Percentiles rank a stretch among this genome's conserved stretches.
phyloP scores from a whole-genome alignment of 2,329 filamentous ascomycete species.

The Beauveria sp. region DNA sequence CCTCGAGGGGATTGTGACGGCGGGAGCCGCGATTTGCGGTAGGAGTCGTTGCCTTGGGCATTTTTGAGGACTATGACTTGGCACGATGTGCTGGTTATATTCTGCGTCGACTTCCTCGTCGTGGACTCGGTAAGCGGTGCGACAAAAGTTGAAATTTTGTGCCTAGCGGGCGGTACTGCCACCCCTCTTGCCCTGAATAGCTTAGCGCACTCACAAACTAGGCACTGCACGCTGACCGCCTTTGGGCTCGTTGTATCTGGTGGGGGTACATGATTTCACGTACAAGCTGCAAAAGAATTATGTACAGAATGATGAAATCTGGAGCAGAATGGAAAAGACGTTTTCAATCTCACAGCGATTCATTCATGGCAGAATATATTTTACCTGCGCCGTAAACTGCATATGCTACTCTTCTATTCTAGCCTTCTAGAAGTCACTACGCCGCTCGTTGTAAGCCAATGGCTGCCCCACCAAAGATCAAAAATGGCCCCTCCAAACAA shows the following conservation, averaged over 20 bases:
- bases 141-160: conserved; percentile 16
- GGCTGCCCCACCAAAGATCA: conserved; percentile 9
- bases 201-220: conserved; percentile 18
- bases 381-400: not conserved
- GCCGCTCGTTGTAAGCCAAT: not conserved
- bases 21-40: conserved; percentile 50
- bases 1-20: conserved; percentile 84
- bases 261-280: not conserved
- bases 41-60: conserved; percentile 71
- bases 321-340: no score
- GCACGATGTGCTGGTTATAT: not conserved
- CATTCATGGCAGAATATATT: not conserved
- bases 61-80: conserved; percentile 27
- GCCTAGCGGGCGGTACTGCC: conserved; percentile 20
- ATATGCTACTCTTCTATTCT: not conserved
- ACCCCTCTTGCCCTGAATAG: conserved; percentile 26
- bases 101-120: not conserved
- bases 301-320: not conserved
- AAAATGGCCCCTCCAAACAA: conserved; percentile 11
- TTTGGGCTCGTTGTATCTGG: conserved; percentile 14
- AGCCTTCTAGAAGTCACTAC: conserved; percentile 10
- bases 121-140: not conserved
- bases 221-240: conserved; percentile 22
- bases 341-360: no score
- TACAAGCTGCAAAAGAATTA: not conserved